Evolutionary conservation across 441 rosid species (phyloP), one percentile per base, ranked within the genome.

Genomic region (Erysimum cheiri): DNA sequence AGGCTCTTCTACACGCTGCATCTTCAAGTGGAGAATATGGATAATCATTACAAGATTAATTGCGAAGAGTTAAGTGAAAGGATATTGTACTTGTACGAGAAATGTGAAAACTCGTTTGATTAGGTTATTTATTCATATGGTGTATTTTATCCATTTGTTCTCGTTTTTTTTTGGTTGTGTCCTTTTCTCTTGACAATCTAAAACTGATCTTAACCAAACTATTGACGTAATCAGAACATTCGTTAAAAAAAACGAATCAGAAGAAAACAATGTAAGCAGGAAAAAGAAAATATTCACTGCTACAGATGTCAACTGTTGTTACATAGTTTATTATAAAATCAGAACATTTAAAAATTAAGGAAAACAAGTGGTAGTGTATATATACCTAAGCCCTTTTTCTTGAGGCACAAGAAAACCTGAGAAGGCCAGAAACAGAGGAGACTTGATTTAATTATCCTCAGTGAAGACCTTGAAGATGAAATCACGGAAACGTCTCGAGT

Each of bases 401-500:
- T 76, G 72, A 37, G 11, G 0, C 1, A 37, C 39, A 64, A 59
- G 79, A 58, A 49, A 66, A 9, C 17, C 35, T 48, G 33, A 57
- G 11, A 46, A 32, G 54, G 19, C 56, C 22, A 32, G 37, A 59
- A 59, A 50, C 68, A 66, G 56, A 66, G 39, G 48, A 73, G 13
- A 28, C 59, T 46, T 33, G 37, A 48, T 57, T 84, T 78, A 84
- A 10, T 78, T 74, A 49, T 68, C 90, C 61, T 84, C 90, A 36
- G 80, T 77, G 14, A 88, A 85, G 50, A 84, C 81, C 71, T 77
- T 85, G 76, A 81, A 84, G 60, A 85, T 80, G 61, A 85, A 88
- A 66, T 88, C 90, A 4, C 88, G 85, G 67, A 88, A 88, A 22
- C 93, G 86, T 72, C 81, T 85, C 0, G 93, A 85, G 56, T 88